Evolutionary conservation across 2,329 filamentous ascomycete species (phyloP).

Genomic region (Aspergillus piperis): DNA sequence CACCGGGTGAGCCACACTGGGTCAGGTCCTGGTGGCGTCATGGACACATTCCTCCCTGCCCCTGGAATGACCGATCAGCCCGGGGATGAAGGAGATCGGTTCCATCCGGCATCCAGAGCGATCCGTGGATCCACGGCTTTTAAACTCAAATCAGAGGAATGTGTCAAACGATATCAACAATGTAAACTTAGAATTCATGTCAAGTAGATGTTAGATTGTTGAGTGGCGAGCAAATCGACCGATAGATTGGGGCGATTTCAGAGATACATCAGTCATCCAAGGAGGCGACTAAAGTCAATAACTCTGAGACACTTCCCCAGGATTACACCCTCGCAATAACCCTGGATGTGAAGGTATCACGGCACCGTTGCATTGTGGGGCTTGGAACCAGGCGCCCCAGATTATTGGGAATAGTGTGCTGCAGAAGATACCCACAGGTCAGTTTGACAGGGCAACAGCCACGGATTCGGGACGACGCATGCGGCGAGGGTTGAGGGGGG

Average conservation of each 20-base stretch:
- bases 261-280: neutral
- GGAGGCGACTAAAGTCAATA: neutral
- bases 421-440: constrained; percentile 10
- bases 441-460: constrained; percentile 16
- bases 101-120: constrained; percentile 8
- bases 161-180: constrained; percentile 13
- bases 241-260: neutral
- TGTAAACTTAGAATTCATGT: neutral
- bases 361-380: constrained; percentile 7
- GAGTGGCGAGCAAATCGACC: too few relatives aligned
- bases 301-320: too few relatives aligned
- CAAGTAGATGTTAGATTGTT: neutral
- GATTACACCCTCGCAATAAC: neutral
- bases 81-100: constrained; percentile 4
- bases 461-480: constrained; percentile 17
- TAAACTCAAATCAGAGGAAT: constrained; percentile 5
- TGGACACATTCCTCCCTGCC: constrained; percentile 6
- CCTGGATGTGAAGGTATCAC: neutral
- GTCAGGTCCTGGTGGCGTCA: neutral
- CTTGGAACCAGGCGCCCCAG: constrained; percentile 9
- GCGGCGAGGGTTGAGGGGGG: constrained; percentile 9
- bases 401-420: constrained; percentile 16
- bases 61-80: constrained; percentile 6
- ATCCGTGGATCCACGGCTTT: constrained; percentile 19
- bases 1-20: neutral